phyloP scores from a whole-genome alignment of 306 rosid genomes.

The Vigna mungo region DNA sequence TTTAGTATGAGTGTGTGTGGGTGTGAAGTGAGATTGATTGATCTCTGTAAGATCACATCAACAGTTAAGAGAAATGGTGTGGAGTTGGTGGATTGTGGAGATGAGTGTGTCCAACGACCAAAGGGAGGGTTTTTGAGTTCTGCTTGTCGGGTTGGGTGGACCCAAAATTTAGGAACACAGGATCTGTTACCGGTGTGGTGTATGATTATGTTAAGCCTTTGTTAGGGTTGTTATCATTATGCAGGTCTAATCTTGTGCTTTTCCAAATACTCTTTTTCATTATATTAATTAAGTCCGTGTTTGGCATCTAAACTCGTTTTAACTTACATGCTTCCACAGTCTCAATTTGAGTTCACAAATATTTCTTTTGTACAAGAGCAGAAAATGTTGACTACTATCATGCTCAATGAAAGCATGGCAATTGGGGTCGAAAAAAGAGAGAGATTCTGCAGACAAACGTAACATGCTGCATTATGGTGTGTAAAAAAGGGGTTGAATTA shows the following conservation, averaged over 20 bases:
- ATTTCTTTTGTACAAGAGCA: constrained; percentile 38
- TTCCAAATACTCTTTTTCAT: constrained; percentile 1
- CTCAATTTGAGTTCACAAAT: constrained; percentile 9
- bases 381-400: constrained; percentile 48
- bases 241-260: constrained; percentile 46
- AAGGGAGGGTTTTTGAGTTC: constrained; percentile 54
- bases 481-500: constrained; percentile 22
- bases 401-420: constrained; percentile 38
- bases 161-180: constrained; percentile 75
- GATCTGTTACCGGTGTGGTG: constrained; percentile 66
- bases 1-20: constrained; percentile 43
- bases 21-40: constrained; percentile 48
- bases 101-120: constrained; percentile 70
- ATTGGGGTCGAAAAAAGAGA: neutral
- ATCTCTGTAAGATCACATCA: constrained; percentile 49
- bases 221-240: constrained; percentile 47
- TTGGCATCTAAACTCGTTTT: constrained; percentile 34
- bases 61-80: constrained; percentile 56
- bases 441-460: constrained; percentile 48
- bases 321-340: neutral
- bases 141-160: constrained; percentile 68
- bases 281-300: constrained; percentile 40
- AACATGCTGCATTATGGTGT: constrained; percentile 44
- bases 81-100: constrained; percentile 69
- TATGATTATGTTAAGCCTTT: constrained; percentile 61